Evolutionary conservation across 345 rosid genomes (phyloP), one percentile per base, ranked within the genome.

Genomic region (Rubroshorea leprosula): DNA sequence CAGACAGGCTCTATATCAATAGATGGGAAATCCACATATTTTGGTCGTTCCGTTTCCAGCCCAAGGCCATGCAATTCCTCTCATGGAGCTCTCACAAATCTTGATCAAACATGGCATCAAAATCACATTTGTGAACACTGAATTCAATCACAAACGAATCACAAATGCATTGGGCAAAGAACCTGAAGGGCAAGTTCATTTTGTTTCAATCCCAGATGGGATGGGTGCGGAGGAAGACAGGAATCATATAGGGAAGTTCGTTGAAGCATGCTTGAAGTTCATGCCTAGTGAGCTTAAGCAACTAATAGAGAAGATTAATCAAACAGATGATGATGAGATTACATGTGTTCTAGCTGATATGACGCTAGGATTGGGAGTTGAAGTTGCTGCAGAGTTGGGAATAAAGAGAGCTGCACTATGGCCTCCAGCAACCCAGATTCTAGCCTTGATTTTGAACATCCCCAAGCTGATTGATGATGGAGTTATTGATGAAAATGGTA

Each of bases 321-420:
- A 2, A 35, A 6, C 41, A 35, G 27, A 47, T 57, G 41, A 2
- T 35, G 41, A 35, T 8, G 54, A 51, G 64, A 68, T 83, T 58
- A 69, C 64, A 45, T 79, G 83, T 55, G 58, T 83, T 18, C 52
- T 83, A 12, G 35, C 45, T 24, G 61, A 50, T 45, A 26, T 9
- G 16, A 55, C 18, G 11, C 4, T 50, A 38, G 43, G 55, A 54
- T 48, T 19, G 51, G 53, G 25, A 4, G 13, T 18, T n/a, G 63
- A 69, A 17, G 46, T 79, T 25, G 80, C 81, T 0, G 64, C 61
- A 31, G 72, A 79, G 77, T 54, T 60, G 58, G 78, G 78, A 39
- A 75, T 83, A 60, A 69, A 46, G 24, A 23, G 72, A 8, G 78
- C 78, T 3, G 77, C 79, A 29, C 75, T 79, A 58, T 77, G 83